Base-by-base conservation (phyloP, 2,329 filamentous ascomycete species). In the Nigrospora oryzae region DNA sequence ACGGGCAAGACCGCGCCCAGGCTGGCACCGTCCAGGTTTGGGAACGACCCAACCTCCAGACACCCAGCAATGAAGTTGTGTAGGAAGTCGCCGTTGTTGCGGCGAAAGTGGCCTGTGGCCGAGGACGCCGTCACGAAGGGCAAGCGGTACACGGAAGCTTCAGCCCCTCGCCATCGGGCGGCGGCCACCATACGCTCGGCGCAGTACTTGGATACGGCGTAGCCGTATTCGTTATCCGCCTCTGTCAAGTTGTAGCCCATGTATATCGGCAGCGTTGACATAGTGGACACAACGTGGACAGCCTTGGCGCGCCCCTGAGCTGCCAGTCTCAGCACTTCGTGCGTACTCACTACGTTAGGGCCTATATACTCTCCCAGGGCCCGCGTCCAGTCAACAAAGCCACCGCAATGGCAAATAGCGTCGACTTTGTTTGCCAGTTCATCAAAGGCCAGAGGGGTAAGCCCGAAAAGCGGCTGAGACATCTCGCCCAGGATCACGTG, bases 301-400 rank as follows among this genome's bases (percentile, higher is more conserved):
- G 53, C 44, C 45, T 58, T 59, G 43, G 48, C 42, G 40, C 51
- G 48, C 33, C 55, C 57, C 23, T 42, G 43, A n/a, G 56, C 56
- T 28, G 57, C 57, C 15, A 60, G 51, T 33, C 57, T 55, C 32
- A 60, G 49, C 34, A 59, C 43, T 42, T 60, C 57, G 46, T 60
- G 57, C 11, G 57, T 52, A 45, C 57, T 55, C 17, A 60, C 48
- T 14, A 60, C 53, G 40, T 60, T 60, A 35, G 57, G 57, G 14
- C 56, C 57, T 32, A 59, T 38, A 42, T 60, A 60, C 14, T 59
- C 55, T 38, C 55, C 49, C 36, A 60, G 41, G 10, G 53, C 57
- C 19, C 53, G 56, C 53, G 59, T 53, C 57, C 57, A 60, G 45
- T 60, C 57, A 28, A 60, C 57, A 11, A 59, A 54, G 42, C 44